phyloP scores from a whole-genome alignment of 495 filamentous ascomycete genomes.

The Neurospora sp. region DNA sequence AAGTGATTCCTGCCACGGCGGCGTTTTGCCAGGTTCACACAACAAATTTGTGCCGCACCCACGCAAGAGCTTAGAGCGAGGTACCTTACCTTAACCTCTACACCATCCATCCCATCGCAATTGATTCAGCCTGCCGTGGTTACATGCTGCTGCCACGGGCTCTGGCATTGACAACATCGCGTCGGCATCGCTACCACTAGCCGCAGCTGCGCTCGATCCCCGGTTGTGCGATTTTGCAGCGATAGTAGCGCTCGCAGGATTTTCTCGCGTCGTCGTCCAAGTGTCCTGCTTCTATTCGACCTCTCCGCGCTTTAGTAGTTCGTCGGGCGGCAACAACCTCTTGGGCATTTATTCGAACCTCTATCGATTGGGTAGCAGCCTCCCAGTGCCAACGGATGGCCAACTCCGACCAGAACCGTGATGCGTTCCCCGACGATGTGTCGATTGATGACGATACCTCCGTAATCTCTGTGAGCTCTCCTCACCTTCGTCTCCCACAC shows the following conservation, averaged over 20 bases:
- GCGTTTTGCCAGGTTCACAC: not conserved
- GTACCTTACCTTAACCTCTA: not conserved
- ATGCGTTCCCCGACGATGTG: constrained; percentile 41
- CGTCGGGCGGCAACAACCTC: not conserved
- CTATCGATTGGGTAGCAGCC: not conserved
- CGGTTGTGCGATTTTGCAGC: not conserved
- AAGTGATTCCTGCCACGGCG: not conserved
- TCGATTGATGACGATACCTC: constrained; percentile 37
- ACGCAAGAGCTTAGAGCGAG: not conserved
- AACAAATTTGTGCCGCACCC: not conserved
- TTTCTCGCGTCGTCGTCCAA: not conserved
- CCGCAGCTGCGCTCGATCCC: not conserved
- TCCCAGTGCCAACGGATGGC: constrained; percentile 37
- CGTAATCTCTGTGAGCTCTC: constrained; percentile 41
- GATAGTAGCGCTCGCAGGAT: not conserved
- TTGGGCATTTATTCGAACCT: not conserved
- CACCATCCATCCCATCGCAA: not conserved
- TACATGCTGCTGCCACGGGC: not conserved
- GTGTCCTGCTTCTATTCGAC: not conserved
- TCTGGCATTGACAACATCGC: not conserved
- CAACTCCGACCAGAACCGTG: constrained; percentile 37
- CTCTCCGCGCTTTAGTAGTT: not conserved
- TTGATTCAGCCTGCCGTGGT: not conserved
- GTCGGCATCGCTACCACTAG: not conserved
- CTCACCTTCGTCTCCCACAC: not conserved